Evolutionary conservation across 305 asterid species (phyloP).

Genomic region (Fraxinus greggii): DNA sequence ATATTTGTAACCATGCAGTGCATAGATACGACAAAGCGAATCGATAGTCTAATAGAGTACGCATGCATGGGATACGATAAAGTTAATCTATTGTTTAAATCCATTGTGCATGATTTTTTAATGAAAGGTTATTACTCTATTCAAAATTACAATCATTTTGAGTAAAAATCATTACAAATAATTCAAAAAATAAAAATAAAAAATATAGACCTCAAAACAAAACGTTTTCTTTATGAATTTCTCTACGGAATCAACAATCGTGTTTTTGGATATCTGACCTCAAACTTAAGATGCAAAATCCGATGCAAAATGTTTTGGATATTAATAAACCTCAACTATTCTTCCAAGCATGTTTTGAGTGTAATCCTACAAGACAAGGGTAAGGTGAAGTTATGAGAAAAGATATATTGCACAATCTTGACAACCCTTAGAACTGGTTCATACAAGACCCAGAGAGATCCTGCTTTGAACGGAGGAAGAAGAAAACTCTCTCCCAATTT

Average conservation of each 20-base stretch:
- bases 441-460: not conserved
- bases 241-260: not conserved
- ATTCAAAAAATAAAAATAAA: not conserved
- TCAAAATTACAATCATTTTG: not conserved
- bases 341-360: not conserved
- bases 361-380: not conserved
- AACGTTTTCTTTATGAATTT: not conserved
- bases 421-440: not conserved
- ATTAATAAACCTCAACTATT: not conserved
- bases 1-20: not conserved
- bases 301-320: not conserved
- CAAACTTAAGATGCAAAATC: not conserved
- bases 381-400: not conserved
- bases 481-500: not conserved
- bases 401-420: not conserved
- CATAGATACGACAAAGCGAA: not conserved
- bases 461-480: too few species aligned
- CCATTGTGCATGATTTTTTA: not conserved
- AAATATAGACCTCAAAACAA: not conserved
- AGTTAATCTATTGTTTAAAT: too few species aligned
- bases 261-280: not conserved
- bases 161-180: not conserved
- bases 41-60: too few species aligned
- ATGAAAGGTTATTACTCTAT: not conserved
- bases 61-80: not conserved